Percentiles rank a stretch among this genome's conserved stretches.
Evolutionary conservation across 2,329 filamentous ascomycete species (phyloP).

Genomic region (Talaromyces sp.): DNA sequence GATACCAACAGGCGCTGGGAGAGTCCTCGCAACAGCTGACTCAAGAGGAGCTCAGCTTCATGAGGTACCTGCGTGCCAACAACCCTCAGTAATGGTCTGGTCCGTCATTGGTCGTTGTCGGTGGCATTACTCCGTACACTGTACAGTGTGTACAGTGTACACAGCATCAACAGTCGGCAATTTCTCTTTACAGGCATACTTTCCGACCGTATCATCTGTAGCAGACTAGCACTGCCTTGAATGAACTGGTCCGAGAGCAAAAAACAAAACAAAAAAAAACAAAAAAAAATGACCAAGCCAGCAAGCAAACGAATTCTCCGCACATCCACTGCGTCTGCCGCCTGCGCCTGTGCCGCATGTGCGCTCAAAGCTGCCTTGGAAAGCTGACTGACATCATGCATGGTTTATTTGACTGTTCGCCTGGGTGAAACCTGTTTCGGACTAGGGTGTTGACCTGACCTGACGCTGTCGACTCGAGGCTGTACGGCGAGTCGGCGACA

Average conservation of each 20-base stretch:
- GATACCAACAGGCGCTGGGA: slow-evolving; percentile 71
- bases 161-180: not conserved
- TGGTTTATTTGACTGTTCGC: not conserved
- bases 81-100: slow-evolving; percentile 16
- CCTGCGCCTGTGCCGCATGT: not conserved
- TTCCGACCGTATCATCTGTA: not conserved
- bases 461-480: not conserved
- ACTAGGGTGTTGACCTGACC: not conserved
- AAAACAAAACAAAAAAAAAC: not conserved
- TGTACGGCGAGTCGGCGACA: no score
- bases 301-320: not conserved
- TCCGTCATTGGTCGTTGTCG: not conserved
- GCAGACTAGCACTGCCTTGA: not conserved
- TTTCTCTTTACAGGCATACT: not conserved
- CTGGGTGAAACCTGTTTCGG: not conserved
- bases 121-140: not conserved
- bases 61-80: slow-evolving; percentile 41
- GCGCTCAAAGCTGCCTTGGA: not conserved
- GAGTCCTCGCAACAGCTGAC: slow-evolving; percentile 43
- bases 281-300: no score
- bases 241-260: not conserved
- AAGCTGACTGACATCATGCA: not conserved
- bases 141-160: no score
- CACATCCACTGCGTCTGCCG: not conserved
- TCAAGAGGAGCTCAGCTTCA: slow-evolving; percentile 47